These are phyloP conservation scores for Rhizophora apiculata DNA, from an alignment of 345 rosid genomes.

Conservation along the genomic window DNA sequence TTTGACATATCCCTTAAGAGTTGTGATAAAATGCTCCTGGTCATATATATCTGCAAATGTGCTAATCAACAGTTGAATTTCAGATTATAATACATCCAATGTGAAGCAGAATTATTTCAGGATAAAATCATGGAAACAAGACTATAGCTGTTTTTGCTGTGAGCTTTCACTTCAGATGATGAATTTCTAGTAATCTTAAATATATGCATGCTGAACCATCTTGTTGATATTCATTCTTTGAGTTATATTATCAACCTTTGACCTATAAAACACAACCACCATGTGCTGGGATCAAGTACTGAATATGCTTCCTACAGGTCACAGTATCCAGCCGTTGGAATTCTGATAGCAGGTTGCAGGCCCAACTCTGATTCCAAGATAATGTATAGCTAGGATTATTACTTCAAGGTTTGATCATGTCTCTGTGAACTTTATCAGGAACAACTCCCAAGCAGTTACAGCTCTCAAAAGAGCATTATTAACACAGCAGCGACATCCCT, in stretches of 20 bases:
- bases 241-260: too few relatives aligned
- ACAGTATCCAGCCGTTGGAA: not conserved
- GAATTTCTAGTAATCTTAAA: too few relatives aligned
- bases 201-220: too few relatives aligned
- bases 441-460: too few relatives aligned
- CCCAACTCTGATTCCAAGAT: not conserved
- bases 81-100: not conserved
- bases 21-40: conserved; percentile 68
- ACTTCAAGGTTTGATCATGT: not conserved
- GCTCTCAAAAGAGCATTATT: not conserved
- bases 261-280: too few relatives aligned
- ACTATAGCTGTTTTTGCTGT: not conserved
- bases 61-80: conserved; percentile 44
- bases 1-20: conserved; percentile 62
- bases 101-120: not conserved
- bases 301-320: not conserved
- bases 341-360: not conserved
- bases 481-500: not conserved
- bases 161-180: not conserved
- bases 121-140: conserved; percentile 4
- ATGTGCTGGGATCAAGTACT: too few relatives aligned
- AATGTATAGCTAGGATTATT: not conserved
- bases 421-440: not conserved
- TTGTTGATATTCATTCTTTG: too few relatives aligned
- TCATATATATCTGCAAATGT: conserved; percentile 78